Percentiles rank a stretch among this genome's conserved stretches.
Conservation (phyloP, 495 filamentous ascomycete genomes). For the Podospora conica region DNA sequence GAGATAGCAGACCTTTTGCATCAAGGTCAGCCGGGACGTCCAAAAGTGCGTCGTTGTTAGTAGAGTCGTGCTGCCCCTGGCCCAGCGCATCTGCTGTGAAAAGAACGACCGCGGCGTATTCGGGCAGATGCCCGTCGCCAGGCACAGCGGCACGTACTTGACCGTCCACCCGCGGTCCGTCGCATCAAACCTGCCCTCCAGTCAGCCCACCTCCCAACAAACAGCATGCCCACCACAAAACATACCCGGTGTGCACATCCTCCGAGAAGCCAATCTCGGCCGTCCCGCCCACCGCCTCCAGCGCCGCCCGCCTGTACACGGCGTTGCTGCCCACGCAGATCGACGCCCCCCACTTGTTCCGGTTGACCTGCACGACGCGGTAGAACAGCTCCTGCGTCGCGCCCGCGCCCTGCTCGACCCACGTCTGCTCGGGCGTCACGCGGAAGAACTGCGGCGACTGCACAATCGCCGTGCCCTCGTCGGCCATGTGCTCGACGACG, state of each 20-base stretch:
- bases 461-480: slow-evolving; percentile 26
- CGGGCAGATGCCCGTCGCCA: slow-evolving; percentile 31
- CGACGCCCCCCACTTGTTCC: slow-evolving; percentile 28
- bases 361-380: slow-evolving; percentile 30
- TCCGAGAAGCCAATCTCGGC: slow-evolving; percentile 33
- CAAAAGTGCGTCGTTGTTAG: slow-evolving; percentile 29
- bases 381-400: slow-evolving; percentile 33
- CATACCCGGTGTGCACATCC: slow-evolving; percentile 31
- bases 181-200: slow-evolving; percentile 20
- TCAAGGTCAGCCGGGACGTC: slow-evolving; percentile 25
- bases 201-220: background rate
- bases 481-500: slow-evolving; percentile 28
- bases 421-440: slow-evolving; percentile 28
- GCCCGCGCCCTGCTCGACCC: slow-evolving; percentile 32
- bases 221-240: background rate
- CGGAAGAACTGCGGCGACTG: slow-evolving; percentile 29
- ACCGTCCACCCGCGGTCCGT: slow-evolving; percentile 32
- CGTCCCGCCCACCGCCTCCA: slow-evolving; percentile 27
- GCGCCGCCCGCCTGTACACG: slow-evolving; percentile 22
- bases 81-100: slow-evolving; percentile 34
- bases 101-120: slow-evolving; percentile 32
- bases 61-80: slow-evolving; percentile 27
- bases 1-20: slow-evolving; percentile 31
- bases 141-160: slow-evolving; percentile 28
- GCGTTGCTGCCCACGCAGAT: slow-evolving; percentile 33